phyloP scores from a whole-genome alignment of 805 yeast species.

The Wickerhamiella sorbophila region DNA sequence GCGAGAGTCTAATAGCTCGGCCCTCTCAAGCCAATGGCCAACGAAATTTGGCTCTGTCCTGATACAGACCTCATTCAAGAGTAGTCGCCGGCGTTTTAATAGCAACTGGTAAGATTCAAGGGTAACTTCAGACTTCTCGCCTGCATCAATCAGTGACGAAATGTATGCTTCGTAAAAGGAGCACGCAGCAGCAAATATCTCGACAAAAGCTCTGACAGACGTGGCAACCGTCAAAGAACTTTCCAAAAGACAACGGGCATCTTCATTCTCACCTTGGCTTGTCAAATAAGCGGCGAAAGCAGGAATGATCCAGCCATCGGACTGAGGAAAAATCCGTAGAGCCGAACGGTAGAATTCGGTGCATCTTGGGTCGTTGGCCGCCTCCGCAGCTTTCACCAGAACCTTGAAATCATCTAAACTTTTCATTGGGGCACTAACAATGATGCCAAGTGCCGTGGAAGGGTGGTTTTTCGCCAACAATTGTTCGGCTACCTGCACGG shows the following conservation, averaged over 20 bases:
- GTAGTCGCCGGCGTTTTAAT: constrained; percentile 40
- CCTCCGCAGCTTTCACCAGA: background rate
- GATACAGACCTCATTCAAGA: constrained; percentile 52
- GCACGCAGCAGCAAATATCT: constrained; percentile 46
- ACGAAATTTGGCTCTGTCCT: constrained; percentile 49
- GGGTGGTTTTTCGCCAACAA: background rate
- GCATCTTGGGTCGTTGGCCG: background rate
- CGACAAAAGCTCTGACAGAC: constrained; percentile 47
- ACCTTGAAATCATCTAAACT: background rate
- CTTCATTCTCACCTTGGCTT: constrained; percentile 25
- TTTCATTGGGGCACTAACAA: background rate
- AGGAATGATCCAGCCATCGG: constrained; percentile 4
- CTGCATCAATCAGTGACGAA: constrained; percentile 21
- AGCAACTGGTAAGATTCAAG: constrained; percentile 40
- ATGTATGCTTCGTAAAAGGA: constrained; percentile 44
- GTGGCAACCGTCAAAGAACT: constrained; percentile 33
- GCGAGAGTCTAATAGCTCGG: constrained; percentile 31
- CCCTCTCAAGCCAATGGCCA: constrained; percentile 54
- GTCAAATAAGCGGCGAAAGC: constrained; percentile 37
- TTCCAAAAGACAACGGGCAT: constrained; percentile 34
- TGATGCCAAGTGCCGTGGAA: background rate
- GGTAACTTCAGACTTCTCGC: constrained; percentile 28
- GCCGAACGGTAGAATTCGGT: constrained; percentile 8
- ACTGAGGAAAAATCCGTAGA: background rate
- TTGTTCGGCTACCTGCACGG: background rate